Conservation (phyloP, 352 stramenopile genomes). For the Phytopythium cucurbitacearum region DNA sequence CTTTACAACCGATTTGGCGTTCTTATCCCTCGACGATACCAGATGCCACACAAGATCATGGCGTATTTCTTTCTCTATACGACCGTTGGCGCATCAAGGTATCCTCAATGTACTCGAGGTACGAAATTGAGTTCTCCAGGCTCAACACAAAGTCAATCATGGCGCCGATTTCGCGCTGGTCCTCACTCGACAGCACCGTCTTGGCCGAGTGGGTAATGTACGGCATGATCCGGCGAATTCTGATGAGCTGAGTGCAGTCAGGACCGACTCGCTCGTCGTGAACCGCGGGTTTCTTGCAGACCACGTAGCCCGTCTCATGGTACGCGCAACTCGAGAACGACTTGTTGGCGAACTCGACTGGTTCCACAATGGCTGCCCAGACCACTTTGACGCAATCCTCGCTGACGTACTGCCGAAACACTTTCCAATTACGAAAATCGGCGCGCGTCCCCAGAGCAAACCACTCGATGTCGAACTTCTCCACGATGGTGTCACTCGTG, state of each 20-base stretch:
- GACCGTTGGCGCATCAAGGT: constrained; percentile 16
- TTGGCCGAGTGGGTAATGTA: constrained; percentile 6
- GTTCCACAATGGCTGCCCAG: constrained; percentile 13
- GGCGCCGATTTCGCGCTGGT: constrained; percentile 17
- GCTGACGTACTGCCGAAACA: constrained; percentile 35
- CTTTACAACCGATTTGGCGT: too few species aligned
- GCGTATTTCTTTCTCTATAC: background rate
- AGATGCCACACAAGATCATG: too few species aligned
- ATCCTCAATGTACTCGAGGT: constrained; percentile 28
- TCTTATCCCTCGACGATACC: too few species aligned
- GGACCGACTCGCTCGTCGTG: too few species aligned
- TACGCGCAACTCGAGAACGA: constrained; percentile 27
- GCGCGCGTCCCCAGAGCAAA: background rate
- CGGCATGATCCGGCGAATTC: constrained; percentile 1
- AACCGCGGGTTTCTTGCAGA: constrained; percentile 15
- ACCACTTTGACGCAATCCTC: constrained; percentile 35
- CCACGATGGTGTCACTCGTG: constrained; percentile 1
- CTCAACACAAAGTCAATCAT: constrained; percentile 27
- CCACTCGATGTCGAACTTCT: constrained; percentile 7
- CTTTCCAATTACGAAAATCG: constrained; percentile 31
- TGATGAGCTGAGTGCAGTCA: background rate
- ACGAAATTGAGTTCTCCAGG: constrained; percentile 17
- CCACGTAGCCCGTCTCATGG: constrained; percentile 25
- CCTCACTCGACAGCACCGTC: constrained; percentile 1
- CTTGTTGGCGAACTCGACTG: constrained; percentile 43